Percentiles rank a stretch among this genome's conserved stretches.
Conservation (phyloP, 257 asterid species). For the Lavandula angustifolia region DNA sequence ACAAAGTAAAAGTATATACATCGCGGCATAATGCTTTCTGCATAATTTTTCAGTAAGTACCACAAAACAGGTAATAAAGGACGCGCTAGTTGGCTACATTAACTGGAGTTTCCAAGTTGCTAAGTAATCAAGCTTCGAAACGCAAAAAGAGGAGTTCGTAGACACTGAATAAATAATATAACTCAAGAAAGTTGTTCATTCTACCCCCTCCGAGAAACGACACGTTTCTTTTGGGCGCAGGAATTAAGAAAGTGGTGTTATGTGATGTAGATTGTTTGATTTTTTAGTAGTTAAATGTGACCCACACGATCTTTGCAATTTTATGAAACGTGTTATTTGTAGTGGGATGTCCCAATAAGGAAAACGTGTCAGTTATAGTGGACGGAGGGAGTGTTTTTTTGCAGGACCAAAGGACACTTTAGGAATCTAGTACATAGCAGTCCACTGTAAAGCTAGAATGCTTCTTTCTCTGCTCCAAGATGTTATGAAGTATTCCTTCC, state of each 20-base stretch:
- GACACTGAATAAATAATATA: conserved; percentile 8
- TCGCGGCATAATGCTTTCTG: neutral
- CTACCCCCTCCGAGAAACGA: too few species aligned
- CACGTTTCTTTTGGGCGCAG: too few species aligned
- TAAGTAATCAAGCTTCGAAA: conserved; percentile 4
- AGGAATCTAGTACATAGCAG: neutral
- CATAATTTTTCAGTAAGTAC: conserved; percentile 18
- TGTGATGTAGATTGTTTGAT: too few species aligned
- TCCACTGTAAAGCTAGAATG: conserved; percentile 13
- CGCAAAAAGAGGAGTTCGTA: neutral
- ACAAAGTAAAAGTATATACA: neutral
- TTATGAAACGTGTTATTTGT: too few species aligned
- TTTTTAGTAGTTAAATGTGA: too few species aligned
- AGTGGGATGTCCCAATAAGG: too few species aligned
- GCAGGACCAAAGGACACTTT: neutral
- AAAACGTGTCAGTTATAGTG: too few species aligned
- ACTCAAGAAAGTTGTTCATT: neutral
- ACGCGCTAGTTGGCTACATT: neutral
- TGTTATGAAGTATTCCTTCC: too few species aligned
- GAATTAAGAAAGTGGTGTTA: too few species aligned
- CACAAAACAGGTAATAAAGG: neutral
- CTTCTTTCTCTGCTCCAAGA: conserved; percentile 7
- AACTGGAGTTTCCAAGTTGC: conserved; percentile 1
- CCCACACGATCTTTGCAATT: too few species aligned
- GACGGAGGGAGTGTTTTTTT: too few species aligned